These are phyloP conservation scores for Selaginella tamariscina DNA, from an alignment of 75 land plant genomes.

Conservation along the genomic window DNA sequence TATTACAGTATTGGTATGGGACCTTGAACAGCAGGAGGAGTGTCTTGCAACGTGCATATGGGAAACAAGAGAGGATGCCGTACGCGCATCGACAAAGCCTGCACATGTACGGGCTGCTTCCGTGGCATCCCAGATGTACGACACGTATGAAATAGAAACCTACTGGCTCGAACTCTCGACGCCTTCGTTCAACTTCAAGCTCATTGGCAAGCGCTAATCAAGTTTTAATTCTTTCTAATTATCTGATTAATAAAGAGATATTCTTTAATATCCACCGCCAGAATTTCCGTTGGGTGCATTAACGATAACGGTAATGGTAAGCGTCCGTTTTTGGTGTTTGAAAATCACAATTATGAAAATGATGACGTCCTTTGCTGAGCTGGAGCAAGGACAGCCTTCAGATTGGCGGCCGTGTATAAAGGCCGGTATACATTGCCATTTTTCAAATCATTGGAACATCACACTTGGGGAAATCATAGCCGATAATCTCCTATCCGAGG, in stretches of 20 bases:
- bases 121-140: constrained; percentile 22
- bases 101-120: constrained; percentile 17
- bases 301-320: not conserved
- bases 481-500: not conserved
- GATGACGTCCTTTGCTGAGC: not conserved
- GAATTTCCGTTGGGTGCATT: no score
- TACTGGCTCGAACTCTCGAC: constrained; percentile 19
- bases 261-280: no score
- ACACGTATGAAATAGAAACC: constrained; percentile 19
- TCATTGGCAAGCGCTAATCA: not conserved
- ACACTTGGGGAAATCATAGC: not conserved
- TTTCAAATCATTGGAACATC: not conserved
- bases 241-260: no score
- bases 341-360: not conserved
- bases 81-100: constrained; percentile 16
- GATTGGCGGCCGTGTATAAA: not conserved
- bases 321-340: not conserved
- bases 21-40: constrained; percentile 18
- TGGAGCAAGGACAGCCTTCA: not conserved
- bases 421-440: not conserved
- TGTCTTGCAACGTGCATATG: constrained; percentile 29
- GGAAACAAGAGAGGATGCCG: constrained; percentile 18
- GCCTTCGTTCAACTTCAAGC: not conserved
- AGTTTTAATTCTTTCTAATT: not conserved
- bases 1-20: constrained; percentile 27